Percentiles rank a stretch among this genome's conserved stretches.
Evolutionary conservation across 1,284 basidiomycete species (phyloP).

Genomic region (Ganoderma sp.): DNA sequence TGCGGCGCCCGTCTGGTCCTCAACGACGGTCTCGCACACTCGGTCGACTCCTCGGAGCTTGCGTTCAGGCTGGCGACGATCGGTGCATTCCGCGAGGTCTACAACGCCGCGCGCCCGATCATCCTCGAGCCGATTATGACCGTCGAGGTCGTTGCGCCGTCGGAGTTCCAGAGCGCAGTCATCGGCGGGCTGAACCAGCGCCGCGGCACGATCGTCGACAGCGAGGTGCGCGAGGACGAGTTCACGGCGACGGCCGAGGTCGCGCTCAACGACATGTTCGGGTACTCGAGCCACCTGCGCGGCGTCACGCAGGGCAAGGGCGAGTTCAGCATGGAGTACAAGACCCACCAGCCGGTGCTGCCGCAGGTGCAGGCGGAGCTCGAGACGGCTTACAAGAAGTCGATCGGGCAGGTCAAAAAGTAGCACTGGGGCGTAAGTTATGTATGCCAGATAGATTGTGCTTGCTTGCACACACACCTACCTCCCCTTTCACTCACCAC

Average conservation of each 20-base stretch:
- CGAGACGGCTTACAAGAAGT: constrained; percentile 60
- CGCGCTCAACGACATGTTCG: constrained; percentile 98
- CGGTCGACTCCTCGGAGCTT: constrained; percentile 97
- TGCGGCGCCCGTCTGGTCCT: constrained; percentile 89
- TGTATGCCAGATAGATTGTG: background rate
- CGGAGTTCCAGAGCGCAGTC: constrained; percentile 96
- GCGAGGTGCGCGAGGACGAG: constrained; percentile 97
- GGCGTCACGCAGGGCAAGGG: constrained; percentile 97
- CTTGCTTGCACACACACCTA: background rate
- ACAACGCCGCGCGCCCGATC: constrained; percentile 77
- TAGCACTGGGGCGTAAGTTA: constrained; percentile 39
- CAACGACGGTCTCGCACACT: constrained; percentile 91
- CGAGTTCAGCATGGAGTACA: constrained; percentile 97
- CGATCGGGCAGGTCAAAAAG: constrained; percentile 59
- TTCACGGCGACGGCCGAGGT: constrained; percentile 94
- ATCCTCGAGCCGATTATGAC: constrained; percentile 98
- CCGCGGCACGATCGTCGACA: constrained; percentile 94
- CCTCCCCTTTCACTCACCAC: constrained; percentile 7
- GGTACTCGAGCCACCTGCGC: constrained; percentile 91
- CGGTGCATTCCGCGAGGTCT: constrained; percentile 94
- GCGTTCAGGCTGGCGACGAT: constrained; percentile 93
- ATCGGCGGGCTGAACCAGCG: constrained; percentile 95
- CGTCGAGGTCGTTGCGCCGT: constrained; percentile 95
- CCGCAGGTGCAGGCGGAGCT: constrained; percentile 88
- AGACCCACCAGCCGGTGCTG: constrained; percentile 89